Conservation (phyloP, 495 filamentous ascomycete species). For the Penicillium taxi region DNA sequence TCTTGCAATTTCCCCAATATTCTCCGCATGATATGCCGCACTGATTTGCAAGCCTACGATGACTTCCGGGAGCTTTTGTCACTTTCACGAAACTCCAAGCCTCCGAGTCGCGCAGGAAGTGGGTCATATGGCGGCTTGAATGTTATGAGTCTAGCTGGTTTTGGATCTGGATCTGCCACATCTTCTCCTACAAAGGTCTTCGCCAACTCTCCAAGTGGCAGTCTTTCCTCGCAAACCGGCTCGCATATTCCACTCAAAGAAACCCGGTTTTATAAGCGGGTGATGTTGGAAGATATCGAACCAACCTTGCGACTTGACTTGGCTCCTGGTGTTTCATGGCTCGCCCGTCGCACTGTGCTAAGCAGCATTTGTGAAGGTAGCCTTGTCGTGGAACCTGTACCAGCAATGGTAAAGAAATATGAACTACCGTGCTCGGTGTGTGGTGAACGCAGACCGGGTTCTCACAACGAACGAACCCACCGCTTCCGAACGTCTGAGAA, state of each 20-base stretch:
- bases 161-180: slow-evolving; percentile 35
- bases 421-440: slow-evolving; percentile 80
- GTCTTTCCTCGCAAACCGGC: slow-evolving; percentile 28
- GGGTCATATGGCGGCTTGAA: slow-evolving; percentile 59
- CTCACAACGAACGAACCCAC: slow-evolving; percentile 67
- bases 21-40: slow-evolving; percentile 71
- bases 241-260: slow-evolving; percentile 63
- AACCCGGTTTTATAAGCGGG: slow-evolving; percentile 87
- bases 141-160: slow-evolving; percentile 51
- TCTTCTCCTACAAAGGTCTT: slow-evolving; percentile 37
- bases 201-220: slow-evolving; percentile 33
- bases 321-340: slow-evolving; percentile 87
- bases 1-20: slow-evolving; percentile 81
- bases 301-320: slow-evolving; percentile 83
- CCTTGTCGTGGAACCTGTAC: slow-evolving; percentile 81
- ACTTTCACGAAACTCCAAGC: slow-evolving; percentile 53
- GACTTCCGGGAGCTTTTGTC: slow-evolving; percentile 77
- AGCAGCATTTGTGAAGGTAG: slow-evolving; percentile 78
- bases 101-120: slow-evolving; percentile 55
- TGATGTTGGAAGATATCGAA: slow-evolving; percentile 82
- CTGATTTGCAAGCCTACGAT: slow-evolving; percentile 68
- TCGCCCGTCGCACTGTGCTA: slow-evolving; percentile 75
- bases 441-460: slow-evolving; percentile 66
- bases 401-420: slow-evolving; percentile 48
- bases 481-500: slow-evolving; percentile 82